Evolutionary conservation across 371 early-diverging fungal genomes (phyloP).

Genomic region (Mortierella sp.): DNA sequence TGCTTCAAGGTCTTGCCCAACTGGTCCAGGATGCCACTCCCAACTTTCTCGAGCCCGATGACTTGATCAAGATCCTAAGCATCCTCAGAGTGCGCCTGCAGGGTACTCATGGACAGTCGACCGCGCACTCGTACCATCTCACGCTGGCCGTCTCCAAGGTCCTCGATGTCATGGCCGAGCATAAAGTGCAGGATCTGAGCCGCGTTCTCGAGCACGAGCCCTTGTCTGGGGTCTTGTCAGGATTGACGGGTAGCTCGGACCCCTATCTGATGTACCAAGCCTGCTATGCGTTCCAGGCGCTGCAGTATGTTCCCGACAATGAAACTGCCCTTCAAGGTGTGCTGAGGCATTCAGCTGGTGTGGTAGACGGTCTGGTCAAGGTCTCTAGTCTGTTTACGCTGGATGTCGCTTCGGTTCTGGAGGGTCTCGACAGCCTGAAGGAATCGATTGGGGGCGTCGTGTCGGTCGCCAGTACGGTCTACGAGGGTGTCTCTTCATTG

Average conservation of each 20-base stretch:
- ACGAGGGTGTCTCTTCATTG: neutral
- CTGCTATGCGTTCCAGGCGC: constrained; percentile 19
- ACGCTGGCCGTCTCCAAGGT: constrained; percentile 5
- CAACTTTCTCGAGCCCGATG: constrained; percentile 4
- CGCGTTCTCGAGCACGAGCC: constrained; percentile 6
- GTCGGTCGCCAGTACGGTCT: neutral
- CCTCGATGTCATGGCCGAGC: constrained; percentile 17
- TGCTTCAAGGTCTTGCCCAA: constrained; percentile 14
- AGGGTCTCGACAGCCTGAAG: neutral
- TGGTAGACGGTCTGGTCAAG: neutral
- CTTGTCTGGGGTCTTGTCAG: neutral
- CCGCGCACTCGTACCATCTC: neutral
- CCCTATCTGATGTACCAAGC: constrained; percentile 14
- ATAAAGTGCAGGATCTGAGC: constrained; percentile 5
- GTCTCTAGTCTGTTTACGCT: constrained; percentile 14
- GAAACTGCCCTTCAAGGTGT: neutral
- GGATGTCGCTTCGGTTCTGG: neutral
- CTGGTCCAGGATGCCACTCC: neutral
- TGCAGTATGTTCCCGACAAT: constrained; percentile 18
- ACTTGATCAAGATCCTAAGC: constrained; percentile 15
- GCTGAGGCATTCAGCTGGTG: neutral
- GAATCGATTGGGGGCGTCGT: neutral
- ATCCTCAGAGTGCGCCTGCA: neutral
- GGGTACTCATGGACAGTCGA: neutral
- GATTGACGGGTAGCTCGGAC: constrained; percentile 6